Conservation (phyloP, 305 asterid genomes). For the Fraxinus sp. region DNA sequence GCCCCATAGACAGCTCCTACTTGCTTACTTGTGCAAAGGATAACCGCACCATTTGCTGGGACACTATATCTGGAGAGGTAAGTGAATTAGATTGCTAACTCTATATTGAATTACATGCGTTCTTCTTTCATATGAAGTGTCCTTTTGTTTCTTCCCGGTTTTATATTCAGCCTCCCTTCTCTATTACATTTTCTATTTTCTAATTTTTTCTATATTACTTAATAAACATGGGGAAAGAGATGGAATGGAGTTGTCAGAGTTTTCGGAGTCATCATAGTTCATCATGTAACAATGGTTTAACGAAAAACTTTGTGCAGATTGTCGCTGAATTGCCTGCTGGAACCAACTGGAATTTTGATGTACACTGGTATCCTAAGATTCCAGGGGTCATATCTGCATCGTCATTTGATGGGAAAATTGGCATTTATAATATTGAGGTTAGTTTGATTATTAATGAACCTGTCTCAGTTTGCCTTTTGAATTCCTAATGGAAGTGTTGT, state of each 20-base stretch:
- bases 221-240: not conserved
- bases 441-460: constrained; percentile 22
- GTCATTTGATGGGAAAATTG: constrained; percentile 96
- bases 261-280: constrained; percentile 14
- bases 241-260: not conserved
- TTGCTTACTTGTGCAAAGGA: constrained; percentile 97
- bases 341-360: constrained; percentile 94
- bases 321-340: constrained; percentile 97
- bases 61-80: constrained; percentile 84
- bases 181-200: not conserved
- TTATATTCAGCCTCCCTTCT: not conserved
- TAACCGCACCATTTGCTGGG: constrained; percentile 99
- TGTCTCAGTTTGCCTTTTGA: not conserved
- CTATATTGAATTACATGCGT: not conserved
- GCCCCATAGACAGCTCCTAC: constrained; percentile 93
- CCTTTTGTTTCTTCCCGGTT: not conserved
- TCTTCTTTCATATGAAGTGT: constrained; percentile 14
- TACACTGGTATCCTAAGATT: constrained; percentile 95
- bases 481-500: constrained; percentile 13
- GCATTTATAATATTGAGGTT: constrained; percentile 94
- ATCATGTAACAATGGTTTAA: constrained; percentile 14
- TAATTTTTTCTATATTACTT: not conserved
- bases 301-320: constrained; percentile 51
- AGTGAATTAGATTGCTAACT: constrained; percentile 23
- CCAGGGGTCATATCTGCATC: constrained; percentile 99